phyloP scores from a whole-genome alignment of 495 filamentous ascomycete species.

The Aspergillus incahuasiensis region DNA sequence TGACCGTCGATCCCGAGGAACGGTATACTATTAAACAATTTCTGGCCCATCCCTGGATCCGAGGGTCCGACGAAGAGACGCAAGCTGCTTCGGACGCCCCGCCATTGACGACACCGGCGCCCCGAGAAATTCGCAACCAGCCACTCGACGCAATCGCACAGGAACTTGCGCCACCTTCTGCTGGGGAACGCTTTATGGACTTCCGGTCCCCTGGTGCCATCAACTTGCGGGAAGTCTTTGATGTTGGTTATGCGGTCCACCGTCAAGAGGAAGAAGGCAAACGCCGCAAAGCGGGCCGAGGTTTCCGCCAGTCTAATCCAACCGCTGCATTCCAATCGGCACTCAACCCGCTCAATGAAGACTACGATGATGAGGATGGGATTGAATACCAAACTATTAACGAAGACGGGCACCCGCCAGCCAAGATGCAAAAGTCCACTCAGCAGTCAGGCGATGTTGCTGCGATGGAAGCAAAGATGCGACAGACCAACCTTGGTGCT shows the following conservation, averaged over 20 bases:
- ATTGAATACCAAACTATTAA: slow-evolving; percentile 34
- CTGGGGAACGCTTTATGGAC: slow-evolving; percentile 66
- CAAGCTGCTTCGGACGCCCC: slow-evolving; percentile 71
- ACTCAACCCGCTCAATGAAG: slow-evolving; percentile 67
- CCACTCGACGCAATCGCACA: slow-evolving; percentile 24
- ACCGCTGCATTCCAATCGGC: slow-evolving; percentile 40
- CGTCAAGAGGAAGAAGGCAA: slow-evolving; percentile 95
- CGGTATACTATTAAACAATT: slow-evolving; percentile 85
- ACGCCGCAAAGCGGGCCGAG: slow-evolving; percentile 74
- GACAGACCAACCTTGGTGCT: slow-evolving; percentile 65
- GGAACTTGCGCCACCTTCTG: slow-evolving; percentile 46
- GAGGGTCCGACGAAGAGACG: slow-evolving; percentile 68
- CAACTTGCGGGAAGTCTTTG: slow-evolving; percentile 94
- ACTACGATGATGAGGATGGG: slow-evolving; percentile 58
- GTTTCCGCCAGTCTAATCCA: slow-evolving; percentile 55
- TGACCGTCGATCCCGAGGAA: slow-evolving; percentile 85
- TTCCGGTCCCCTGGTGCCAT: slow-evolving; percentile 95
- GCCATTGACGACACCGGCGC: slow-evolving; percentile 65
- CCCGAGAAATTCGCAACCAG: slow-evolving; percentile 45
- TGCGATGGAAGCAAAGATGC: slow-evolving; percentile 80
- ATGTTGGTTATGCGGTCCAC: slow-evolving; percentile 94
- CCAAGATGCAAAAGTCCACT: slow-evolving; percentile 64
- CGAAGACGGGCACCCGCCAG: slow-evolving; percentile 44
- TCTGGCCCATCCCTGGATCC: slow-evolving; percentile 91
- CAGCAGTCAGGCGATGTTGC: slow-evolving; percentile 57